These are phyloP conservation scores for Auricularia sp. DNA, from an alignment of 768 basidiomycete species.

Conservation along the genomic window DNA sequence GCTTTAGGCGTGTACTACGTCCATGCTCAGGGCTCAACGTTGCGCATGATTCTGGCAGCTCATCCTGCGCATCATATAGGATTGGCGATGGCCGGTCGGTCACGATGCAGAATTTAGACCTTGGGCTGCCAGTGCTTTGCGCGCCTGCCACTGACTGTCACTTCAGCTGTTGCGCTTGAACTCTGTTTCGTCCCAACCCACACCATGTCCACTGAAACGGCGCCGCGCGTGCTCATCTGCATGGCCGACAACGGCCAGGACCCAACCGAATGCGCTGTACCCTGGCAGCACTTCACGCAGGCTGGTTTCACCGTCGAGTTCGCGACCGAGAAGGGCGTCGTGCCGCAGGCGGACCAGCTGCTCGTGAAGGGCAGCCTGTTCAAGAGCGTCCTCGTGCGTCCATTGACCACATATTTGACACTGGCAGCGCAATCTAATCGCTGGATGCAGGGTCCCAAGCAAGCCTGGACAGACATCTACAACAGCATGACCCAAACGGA, in stretches of 20 bases:
- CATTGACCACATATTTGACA: too few relatives aligned
- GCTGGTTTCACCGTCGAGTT: slow-evolving; percentile 1
- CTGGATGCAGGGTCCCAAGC: background rate
- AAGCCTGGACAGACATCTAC: slow-evolving; percentile 2
- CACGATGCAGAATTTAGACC: too few relatives aligned
- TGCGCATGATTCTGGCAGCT: too few relatives aligned
- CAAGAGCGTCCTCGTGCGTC: background rate
- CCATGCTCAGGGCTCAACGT: too few relatives aligned
- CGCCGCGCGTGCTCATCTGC: slow-evolving; percentile 3
- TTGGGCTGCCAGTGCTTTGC: too few relatives aligned
- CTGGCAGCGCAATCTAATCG: background rate
- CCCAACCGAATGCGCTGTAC: slow-evolving; percentile 6
- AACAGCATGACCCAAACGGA: background rate
- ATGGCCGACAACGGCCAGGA: slow-evolving; percentile 6
- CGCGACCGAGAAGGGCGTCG: slow-evolving; percentile 3
- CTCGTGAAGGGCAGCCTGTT: background rate
- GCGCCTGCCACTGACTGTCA: too few relatives aligned
- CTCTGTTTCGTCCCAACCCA: too few relatives aligned
- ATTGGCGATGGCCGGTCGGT: too few relatives aligned
- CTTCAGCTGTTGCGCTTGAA: too few relatives aligned
- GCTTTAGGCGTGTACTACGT: too few relatives aligned
- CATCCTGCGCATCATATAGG: too few relatives aligned
- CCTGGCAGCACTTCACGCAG: background rate
- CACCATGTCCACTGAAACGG: background rate
- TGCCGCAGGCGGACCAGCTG: slow-evolving; percentile 2